phyloP scores from a whole-genome alignment of 495 filamentous ascomycete genomes.

The Chlorociboria aeruginascens region DNA sequence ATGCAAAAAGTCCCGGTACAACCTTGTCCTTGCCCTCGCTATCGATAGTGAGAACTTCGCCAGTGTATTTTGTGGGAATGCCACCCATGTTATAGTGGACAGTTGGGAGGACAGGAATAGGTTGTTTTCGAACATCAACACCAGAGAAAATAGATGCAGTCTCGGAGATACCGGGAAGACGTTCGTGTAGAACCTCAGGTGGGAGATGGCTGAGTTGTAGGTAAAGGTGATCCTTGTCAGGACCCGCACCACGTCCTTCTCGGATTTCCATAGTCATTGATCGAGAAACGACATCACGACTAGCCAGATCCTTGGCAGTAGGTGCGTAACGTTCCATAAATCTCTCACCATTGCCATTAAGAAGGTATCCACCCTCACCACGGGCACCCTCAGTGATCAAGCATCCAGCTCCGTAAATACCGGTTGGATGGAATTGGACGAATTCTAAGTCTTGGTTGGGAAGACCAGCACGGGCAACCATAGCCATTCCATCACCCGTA shows the following conservation, averaged over 20 bases:
- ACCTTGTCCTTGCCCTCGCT: constrained; percentile 77
- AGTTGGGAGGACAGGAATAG: constrained; percentile 91
- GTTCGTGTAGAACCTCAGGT: constrained; percentile 81
- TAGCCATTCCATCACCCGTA: constrained; percentile 96
- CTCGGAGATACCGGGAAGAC: constrained; percentile 96
- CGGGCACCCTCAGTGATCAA: constrained; percentile 97
- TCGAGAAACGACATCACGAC: constrained; percentile 86
- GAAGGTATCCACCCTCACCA: constrained; percentile 94
- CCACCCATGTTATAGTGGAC: constrained; percentile 99
- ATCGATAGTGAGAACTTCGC: constrained; percentile 84
- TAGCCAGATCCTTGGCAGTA: constrained; percentile 91
- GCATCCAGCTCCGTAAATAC: constrained; percentile 97
- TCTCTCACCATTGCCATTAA: constrained; percentile 93
- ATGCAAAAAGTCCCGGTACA: constrained; percentile 90
- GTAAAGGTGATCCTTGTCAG: constrained; percentile 95
- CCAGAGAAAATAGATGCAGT: constrained; percentile 93
- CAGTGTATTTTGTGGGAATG: constrained; percentile 93
- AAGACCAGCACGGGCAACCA: constrained; percentile 94
- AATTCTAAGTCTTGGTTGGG: constrained; percentile 99
- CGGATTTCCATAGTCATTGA: constrained; percentile 98
- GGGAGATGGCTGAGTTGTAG: constrained; percentile 93
- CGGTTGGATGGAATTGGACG: constrained; percentile 98
- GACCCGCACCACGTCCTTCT: constrained; percentile 88
- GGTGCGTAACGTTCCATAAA: constrained; percentile 99
- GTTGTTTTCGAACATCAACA: constrained; percentile 92